Conservation (phyloP, 2,329 filamentous ascomycete species). For the Zymoseptoria pseudotritici region DNA sequence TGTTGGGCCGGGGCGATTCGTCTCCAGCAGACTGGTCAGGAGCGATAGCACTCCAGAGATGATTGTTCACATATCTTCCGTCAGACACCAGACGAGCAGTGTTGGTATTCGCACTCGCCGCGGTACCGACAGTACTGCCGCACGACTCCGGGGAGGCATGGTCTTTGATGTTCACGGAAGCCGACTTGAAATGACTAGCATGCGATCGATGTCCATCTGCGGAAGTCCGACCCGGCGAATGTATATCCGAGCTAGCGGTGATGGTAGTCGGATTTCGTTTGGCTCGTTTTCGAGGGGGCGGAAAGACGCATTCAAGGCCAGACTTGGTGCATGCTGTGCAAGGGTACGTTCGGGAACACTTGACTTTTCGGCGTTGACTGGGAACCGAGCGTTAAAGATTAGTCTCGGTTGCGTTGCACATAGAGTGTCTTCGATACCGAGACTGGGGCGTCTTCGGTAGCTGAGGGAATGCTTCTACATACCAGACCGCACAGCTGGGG, state of each 20-base stretch:
- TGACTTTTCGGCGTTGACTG: constrained; percentile 18
- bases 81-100: constrained; percentile 20
- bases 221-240: constrained; percentile 5
- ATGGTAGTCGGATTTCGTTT: constrained; percentile 16
- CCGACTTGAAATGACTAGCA: neutral
- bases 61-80: constrained; percentile 21
- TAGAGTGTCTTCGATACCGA: neutral
- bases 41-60: constrained; percentile 19
- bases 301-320: constrained; percentile 20
- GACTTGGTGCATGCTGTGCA: constrained; percentile 20
- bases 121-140: constrained; percentile 10
- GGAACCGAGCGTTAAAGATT: neutral
- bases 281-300: constrained; percentile 9
- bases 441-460: constrained; percentile 1
- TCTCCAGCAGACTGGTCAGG: constrained; percentile 9
- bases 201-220: constrained; percentile 2
- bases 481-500: constrained; percentile 21
- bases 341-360: constrained; percentile 19
- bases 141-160: neutral
- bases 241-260: neutral
- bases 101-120: constrained; percentile 12
- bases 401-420: neutral
- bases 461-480: neutral
- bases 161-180: neutral
- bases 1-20: constrained; percentile 6